Evolutionary conservation across 139 green algal genomes (phyloP), one percentile per base, ranked within the genome.

Genomic region (Mesotaenium endlicherianum): DNA sequence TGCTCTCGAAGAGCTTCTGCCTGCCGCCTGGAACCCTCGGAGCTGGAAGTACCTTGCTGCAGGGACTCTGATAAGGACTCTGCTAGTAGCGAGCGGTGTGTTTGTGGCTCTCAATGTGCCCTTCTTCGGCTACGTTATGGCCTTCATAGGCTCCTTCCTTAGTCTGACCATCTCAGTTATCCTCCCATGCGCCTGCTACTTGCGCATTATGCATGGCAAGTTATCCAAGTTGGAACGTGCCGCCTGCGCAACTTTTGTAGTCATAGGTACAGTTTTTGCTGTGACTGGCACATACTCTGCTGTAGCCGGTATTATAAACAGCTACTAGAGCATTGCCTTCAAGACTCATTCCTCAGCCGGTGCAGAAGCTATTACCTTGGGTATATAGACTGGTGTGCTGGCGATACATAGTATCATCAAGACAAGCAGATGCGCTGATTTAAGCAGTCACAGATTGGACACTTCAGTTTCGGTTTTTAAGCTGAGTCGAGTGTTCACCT

Each of bases 71-170:
- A 84, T 87, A 38, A 70, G 81, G 2, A 75, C 70, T 14, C 70
- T 34, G n/a, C 81, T 87, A 16, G 81, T 87, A 26, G 81, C 42
- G 5, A 70, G 49, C 38, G 47, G 36, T 5, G 43, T 69, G 2
- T 36, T 71, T 45, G 58, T 74, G 20, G 81, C 81, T 1, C 38
- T 87, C 36, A 20, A 36, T 31, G 58, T 87, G 41, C 81, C 81
- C 1, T 87, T 82, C 45, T 87, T 87, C 49, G 74, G 70, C 30
- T 55, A 55, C 2, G 81, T 87, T 1, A 87, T 87, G 81, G 81
- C 81, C 5, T 87, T 87, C 81, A 87, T 87, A 4, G 81, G 81
- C 30, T 83, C 71, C 14, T 82, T 87, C 43, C 70, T 87, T 17
- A 67, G 44, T 0, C 41, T 87, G 34, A 76, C 53, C 43, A 76